phyloP scores from a whole-genome alignment of 106 monocot species.

The Amphibolis antarctica region DNA sequence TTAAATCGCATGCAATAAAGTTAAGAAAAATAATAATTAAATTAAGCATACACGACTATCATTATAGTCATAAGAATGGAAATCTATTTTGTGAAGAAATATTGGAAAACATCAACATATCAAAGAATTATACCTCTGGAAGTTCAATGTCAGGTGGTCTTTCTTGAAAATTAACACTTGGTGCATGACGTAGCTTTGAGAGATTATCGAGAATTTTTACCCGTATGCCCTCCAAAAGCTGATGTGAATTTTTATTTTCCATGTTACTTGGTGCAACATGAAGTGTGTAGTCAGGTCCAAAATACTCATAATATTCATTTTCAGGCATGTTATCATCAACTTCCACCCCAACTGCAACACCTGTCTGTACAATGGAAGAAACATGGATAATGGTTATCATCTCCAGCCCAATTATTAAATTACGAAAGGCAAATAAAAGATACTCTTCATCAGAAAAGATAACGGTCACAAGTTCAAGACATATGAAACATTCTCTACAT shows the following conservation, averaged over 20 bases:
- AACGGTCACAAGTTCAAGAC: background rate
- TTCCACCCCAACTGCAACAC: conserved; percentile 20
- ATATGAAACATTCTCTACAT: background rate
- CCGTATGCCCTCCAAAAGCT: conserved; percentile 14
- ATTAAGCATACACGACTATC: too few relatives aligned
- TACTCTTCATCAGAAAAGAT: background rate
- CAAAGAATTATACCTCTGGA: conserved; percentile 12
- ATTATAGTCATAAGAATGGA: too few relatives aligned
- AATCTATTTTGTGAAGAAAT: background rate
- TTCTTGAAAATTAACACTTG: conserved; percentile 25
- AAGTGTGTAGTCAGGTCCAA: conserved; percentile 29
- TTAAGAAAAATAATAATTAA: too few relatives aligned
- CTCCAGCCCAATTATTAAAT: background rate
- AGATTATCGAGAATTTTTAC: conserved; percentile 22
- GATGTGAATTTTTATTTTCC: conserved; percentile 26
- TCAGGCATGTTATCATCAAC: conserved; percentile 22
- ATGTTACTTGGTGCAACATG: conserved; percentile 30
- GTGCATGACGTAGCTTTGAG: conserved; percentile 22
- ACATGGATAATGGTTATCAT: background rate
- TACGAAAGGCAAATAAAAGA: background rate
- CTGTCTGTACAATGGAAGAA: conserved; percentile 9
- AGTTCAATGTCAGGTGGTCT: conserved; percentile 12
- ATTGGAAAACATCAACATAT: background rate
- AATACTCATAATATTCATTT: conserved; percentile 26
- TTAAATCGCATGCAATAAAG: too few relatives aligned